These are phyloP conservation scores for Raffaelea arxii DNA, from an alignment of 2,329 filamentous ascomycete species.

Conservation along the genomic window DNA sequence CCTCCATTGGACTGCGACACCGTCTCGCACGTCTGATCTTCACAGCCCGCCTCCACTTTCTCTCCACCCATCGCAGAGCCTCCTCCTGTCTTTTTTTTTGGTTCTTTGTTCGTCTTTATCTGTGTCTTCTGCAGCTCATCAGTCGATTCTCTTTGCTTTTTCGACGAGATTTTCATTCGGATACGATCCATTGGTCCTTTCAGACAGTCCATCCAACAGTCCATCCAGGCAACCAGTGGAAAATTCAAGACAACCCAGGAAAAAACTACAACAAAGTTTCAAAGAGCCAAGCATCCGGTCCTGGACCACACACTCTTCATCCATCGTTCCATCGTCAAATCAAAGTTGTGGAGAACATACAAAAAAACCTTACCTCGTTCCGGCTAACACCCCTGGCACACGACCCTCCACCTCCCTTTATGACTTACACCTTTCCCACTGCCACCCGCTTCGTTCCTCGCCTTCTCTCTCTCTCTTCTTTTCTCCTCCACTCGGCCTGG, in stretches of 20 bases:
- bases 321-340: no score
- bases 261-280: no score
- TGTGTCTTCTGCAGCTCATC: background rate
- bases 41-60: slow-evolving; percentile 1
- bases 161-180: background rate
- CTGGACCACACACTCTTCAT: no score
- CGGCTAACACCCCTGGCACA: no score
- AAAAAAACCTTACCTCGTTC: slow-evolving; percentile 1
- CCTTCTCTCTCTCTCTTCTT: slow-evolving; percentile 13
- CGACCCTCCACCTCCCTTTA: slow-evolving; percentile 24
- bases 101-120: background rate
- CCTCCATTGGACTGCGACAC: slow-evolving; percentile 31
- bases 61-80: background rate
- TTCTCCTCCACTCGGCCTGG: slow-evolving; percentile 29
- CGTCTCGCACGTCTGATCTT: slow-evolving; percentile 31
- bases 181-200: background rate
- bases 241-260: no score
- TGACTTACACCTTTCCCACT: slow-evolving; percentile 25
- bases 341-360: no score
- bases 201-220: background rate
- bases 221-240: no score
- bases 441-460: slow-evolving; percentile 7
- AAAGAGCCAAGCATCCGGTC: no score
- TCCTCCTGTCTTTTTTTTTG: background rate
- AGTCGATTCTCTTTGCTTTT: no score